Percentiles rank a stretch among this genome's conserved stretches.
phyloP scores from a whole-genome alignment of 2,329 filamentous ascomycete species.

The Stagonosporopsis cucurbitacearum region DNA sequence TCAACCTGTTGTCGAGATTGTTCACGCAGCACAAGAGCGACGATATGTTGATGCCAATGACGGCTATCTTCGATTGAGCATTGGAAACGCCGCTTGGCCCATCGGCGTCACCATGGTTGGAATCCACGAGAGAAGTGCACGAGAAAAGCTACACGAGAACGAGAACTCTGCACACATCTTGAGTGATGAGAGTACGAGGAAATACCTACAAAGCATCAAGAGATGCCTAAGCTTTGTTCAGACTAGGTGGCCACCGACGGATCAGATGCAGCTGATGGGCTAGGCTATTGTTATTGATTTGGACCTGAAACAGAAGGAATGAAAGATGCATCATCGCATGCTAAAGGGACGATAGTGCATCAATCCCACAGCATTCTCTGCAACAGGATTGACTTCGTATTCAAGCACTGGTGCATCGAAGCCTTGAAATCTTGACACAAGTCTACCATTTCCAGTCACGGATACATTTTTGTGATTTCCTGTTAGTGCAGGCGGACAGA shows the following conservation, averaged over 20 bases:
- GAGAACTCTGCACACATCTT: conserved; percentile 90
- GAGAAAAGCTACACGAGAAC: conserved; percentile 89
- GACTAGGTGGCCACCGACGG: conserved; percentile 92
- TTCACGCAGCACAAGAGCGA: conserved; percentile 85
- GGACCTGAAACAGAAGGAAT: neutral
- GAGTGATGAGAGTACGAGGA: conserved; percentile 93
- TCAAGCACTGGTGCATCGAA: neutral
- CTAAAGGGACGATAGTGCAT: neutral
- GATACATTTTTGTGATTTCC: too few species aligned
- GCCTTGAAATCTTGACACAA: too few species aligned
- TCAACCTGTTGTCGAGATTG: conserved; percentile 86
- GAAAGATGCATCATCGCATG: neutral
- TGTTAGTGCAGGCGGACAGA: too few species aligned
- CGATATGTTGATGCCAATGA: conserved; percentile 97
- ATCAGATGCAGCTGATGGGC: conserved; percentile 94
- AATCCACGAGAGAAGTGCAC: conserved; percentile 94
- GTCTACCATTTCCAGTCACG: neutral
- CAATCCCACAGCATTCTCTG: neutral
- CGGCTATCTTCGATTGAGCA: conserved; percentile 89
- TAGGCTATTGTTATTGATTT: conserved; percentile 43
- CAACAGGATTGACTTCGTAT: neutral
- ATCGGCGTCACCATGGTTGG: conserved; percentile 99
- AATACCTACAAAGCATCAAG: conserved; percentile 98
- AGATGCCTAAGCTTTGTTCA: conserved; percentile 95
- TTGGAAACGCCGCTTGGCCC: conserved; percentile 96